phyloP scores from a whole-genome alignment of 495 filamentous ascomycete species.

The Clavariopsis aquatica region DNA sequence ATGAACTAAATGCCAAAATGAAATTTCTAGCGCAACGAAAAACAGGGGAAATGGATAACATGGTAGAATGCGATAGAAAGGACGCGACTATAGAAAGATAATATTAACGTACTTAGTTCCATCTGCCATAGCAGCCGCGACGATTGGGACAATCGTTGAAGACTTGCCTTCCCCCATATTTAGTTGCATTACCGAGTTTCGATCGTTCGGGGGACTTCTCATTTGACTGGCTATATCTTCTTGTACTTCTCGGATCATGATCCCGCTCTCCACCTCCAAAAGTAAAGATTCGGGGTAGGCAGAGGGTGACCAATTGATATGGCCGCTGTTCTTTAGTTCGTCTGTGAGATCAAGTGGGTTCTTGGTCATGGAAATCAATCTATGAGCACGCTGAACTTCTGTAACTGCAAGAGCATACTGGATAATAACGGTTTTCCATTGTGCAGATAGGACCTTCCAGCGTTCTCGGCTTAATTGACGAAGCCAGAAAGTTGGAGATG shows the following conservation, averaged over 20 bases:
- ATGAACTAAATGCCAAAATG: too few relatives aligned
- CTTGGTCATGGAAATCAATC: constrained; percentile 37
- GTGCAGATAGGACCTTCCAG: constrained; percentile 1
- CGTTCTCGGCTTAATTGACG: constrained; percentile 27
- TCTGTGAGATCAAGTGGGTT: constrained; percentile 45
- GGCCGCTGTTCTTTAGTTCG: constrained; percentile 56
- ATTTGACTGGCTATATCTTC: constrained; percentile 59
- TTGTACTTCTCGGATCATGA: constrained; percentile 65
- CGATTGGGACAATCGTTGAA: constrained; percentile 67
- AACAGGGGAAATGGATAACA: too few relatives aligned
- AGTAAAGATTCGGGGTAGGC: constrained; percentile 58
- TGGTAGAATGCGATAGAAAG: too few relatives aligned
- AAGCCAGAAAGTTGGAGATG: constrained; percentile 32
- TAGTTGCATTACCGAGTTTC: constrained; percentile 64
- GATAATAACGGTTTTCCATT: constrained; percentile 40
- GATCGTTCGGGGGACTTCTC: constrained; percentile 49
- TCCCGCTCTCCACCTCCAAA: constrained; percentile 63
- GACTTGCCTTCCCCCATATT: constrained; percentile 80
- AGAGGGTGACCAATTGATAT: constrained; percentile 56
- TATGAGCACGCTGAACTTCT: constrained; percentile 46
- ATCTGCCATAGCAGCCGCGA: constrained; percentile 59
- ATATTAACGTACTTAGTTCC: too few relatives aligned
- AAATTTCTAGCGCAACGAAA: too few relatives aligned
- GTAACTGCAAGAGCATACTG: constrained; percentile 46
- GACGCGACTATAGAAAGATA: too few relatives aligned